Percentiles rank a stretch among this genome's conserved stretches.
These are phyloP conservation scores for Medicago arabica DNA, from an alignment of 306 rosid species.

Conservation along the genomic window DNA sequence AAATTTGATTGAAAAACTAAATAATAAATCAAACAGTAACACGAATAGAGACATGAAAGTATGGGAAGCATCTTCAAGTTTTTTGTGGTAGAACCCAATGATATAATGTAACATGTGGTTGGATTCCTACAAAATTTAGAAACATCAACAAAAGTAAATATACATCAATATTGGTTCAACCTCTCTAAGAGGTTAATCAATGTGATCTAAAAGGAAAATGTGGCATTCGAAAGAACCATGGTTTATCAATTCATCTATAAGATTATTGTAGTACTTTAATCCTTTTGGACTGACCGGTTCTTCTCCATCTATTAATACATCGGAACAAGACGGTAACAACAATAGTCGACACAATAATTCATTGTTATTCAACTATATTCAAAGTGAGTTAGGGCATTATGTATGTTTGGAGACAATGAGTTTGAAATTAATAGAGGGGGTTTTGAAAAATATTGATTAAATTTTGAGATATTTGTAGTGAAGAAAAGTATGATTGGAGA, in stretches of 20 bases:
- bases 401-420: too few relatives aligned
- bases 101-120: constrained; percentile 74
- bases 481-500: too few relatives aligned
- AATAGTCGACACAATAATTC: neutral
- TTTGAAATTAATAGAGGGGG: too few relatives aligned
- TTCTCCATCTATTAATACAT: constrained; percentile 58
- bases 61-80: too few relatives aligned
- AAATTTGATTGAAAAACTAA: too few relatives aligned
- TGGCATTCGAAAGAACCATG: constrained; percentile 48
- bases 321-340: constrained; percentile 25
- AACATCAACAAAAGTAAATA: neutral
- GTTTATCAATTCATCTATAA: constrained; percentile 61
- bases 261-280: constrained; percentile 63
- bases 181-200: constrained; percentile 3
- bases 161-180: neutral
- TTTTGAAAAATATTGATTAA: too few relatives aligned
- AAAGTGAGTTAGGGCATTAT: neutral
- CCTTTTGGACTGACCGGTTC: constrained; percentile 75
- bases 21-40: too few relatives aligned
- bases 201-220: neutral
- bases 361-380: neutral
- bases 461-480: too few relatives aligned
- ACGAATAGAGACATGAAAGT: too few relatives aligned
- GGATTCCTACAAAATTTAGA: constrained; percentile 56
- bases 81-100: constrained; percentile 70